phyloP scores from a whole-genome alignment of 305 asterid species.

The Ilex paraguariensis region DNA sequence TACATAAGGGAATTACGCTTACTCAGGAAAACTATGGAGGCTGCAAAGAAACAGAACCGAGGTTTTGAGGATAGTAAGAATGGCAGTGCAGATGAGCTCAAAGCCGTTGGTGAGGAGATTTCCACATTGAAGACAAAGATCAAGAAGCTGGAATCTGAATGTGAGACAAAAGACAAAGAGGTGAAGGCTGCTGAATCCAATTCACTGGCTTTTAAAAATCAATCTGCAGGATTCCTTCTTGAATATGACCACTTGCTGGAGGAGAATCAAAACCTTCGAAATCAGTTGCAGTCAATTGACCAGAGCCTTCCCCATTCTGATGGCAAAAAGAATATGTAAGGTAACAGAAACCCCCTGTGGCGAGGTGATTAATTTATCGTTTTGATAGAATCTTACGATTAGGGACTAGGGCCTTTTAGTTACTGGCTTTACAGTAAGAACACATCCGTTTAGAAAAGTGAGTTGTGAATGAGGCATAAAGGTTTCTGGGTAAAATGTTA shows the following conservation, averaged over 20 bases:
- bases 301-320: background rate
- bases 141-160: background rate
- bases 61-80: background rate
- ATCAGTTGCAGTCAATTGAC: background rate
- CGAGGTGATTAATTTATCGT: background rate
- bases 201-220: background rate
- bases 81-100: background rate
- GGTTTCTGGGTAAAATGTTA: too few species aligned
- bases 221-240: slow-evolving; percentile 1
- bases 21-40: slow-evolving; percentile 1
- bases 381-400: background rate
- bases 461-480: too few species aligned
- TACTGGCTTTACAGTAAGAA: background rate
- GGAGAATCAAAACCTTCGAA: slow-evolving; percentile 2
- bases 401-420: background rate
- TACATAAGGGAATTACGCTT: slow-evolving; percentile 2
- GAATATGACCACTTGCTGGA: slow-evolving; percentile 3
- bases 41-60: slow-evolving; percentile 4
- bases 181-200: background rate
- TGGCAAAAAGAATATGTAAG: slow-evolving; percentile 3
- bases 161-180: background rate
- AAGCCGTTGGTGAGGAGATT: background rate
- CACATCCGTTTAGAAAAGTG: background rate
- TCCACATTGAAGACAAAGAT: background rate
- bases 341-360: background rate